Conservation (phyloP, 202 grass and related monocot genomes). For the Schoenoplectus tabernaemontani region DNA sequence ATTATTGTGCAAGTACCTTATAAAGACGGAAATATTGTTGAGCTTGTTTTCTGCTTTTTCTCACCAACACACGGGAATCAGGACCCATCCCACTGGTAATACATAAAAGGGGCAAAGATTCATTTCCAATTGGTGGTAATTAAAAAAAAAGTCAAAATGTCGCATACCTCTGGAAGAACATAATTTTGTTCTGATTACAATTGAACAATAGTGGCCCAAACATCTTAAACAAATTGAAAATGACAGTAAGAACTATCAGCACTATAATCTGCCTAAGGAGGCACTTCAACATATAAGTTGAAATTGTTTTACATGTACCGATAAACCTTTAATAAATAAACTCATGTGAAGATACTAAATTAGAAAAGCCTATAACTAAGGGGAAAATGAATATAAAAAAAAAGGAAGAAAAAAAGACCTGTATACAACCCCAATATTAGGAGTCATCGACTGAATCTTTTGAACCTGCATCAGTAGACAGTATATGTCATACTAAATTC, state of each 20-base stretch:
- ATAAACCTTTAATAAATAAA: background rate
- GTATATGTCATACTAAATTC: constrained; percentile 13
- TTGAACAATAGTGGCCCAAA: background rate
- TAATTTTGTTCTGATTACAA: background rate
- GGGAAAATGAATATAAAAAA: too few species aligned
- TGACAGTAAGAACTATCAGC: background rate
- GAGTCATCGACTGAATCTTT: constrained; percentile 87
- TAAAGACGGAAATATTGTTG: constrained; percentile 92
- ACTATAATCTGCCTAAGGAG: background rate
- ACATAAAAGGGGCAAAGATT: background rate
- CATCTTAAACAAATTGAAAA: background rate
- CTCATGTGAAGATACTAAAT: background rate
- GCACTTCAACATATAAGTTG: background rate
- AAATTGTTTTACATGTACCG: background rate
- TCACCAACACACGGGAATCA: constrained; percentile 91
- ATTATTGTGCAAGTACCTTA: constrained; percentile 43
- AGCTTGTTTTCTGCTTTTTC: constrained; percentile 95
- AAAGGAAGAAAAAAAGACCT: constrained; percentile 36
- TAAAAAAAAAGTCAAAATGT: background rate
- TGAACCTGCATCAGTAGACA: constrained; percentile 55
- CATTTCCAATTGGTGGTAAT: background rate
- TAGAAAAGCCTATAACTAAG: background rate
- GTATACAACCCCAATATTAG: constrained; percentile 97
- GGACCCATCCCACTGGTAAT: constrained; percentile 89
- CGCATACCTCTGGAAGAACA: background rate